These are phyloP conservation scores for Fusarium sp. DNA, from an alignment of 2,329 filamentous ascomycete species.

Conservation along the genomic window DNA sequence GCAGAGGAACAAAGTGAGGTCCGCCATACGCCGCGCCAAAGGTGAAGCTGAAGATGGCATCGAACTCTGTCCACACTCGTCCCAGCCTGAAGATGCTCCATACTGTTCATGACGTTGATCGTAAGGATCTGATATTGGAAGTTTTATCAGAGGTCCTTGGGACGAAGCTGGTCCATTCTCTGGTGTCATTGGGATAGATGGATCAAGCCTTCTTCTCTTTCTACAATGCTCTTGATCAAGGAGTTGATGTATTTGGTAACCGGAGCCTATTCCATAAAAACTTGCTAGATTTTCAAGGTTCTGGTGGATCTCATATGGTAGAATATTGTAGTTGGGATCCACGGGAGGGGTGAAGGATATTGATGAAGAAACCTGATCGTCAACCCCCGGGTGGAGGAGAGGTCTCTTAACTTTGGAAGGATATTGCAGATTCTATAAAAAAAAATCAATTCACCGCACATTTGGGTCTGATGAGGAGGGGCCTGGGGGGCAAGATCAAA, in stretches of 20 bases:
- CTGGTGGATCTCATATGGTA: conserved; percentile 47
- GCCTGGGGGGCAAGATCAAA: conserved; percentile 47
- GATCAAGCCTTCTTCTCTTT: conserved; percentile 53
- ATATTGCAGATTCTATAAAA: conserved; percentile 51
- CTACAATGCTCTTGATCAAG: conserved; percentile 46
- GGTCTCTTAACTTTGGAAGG: conserved; percentile 50
- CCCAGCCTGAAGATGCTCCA: conserved; percentile 42
- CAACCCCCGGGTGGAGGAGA: conserved; percentile 47
- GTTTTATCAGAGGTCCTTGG: conserved; percentile 53
- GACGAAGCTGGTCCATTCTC: conserved; percentile 41
- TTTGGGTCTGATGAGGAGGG: conserved; percentile 47
- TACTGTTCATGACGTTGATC: conserved; percentile 44
- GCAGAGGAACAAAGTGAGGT: conserved; percentile 50
- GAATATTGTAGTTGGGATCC: conserved; percentile 43
- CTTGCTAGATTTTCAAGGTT: conserved; percentile 49
- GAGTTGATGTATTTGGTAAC: conserved; percentile 50
- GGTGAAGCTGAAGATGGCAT: conserved; percentile 46
- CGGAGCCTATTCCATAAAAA: conserved; percentile 52
- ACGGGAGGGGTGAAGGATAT: conserved; percentile 39
- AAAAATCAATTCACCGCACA: conserved; percentile 58
- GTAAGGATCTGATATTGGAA: conserved; percentile 39
- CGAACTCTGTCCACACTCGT: conserved; percentile 39
- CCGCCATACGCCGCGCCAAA: conserved; percentile 49
- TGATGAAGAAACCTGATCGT: conserved; percentile 42
- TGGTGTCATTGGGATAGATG: conserved; percentile 52